phyloP scores from a whole-genome alignment of 331 rosid genomes.

The Arachis monticola region DNA sequence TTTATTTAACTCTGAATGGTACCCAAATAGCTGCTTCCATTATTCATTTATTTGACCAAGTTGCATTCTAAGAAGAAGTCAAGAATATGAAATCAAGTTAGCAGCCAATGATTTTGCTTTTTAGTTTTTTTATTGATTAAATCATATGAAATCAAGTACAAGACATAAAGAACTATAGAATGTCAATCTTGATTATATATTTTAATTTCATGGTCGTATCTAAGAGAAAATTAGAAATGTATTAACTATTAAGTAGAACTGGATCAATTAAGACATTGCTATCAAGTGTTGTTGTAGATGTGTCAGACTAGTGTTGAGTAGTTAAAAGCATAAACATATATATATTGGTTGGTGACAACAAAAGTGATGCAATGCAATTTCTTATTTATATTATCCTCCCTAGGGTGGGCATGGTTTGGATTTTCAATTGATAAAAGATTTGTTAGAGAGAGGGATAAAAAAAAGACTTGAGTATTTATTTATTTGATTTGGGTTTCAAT shows the following conservation, averaged over 20 bases:
- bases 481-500: conserved; percentile 36
- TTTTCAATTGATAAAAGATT: background rate
- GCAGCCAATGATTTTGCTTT: background rate
- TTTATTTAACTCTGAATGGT: conserved; percentile 1
- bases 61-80: background rate
- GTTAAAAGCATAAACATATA: background rate
- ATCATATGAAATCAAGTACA: conserved; percentile 31
- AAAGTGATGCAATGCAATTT: background rate
- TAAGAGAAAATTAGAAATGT: background rate
- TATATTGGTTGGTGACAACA: background rate
- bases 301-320: background rate
- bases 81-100: background rate
- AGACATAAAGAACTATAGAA: conserved; percentile 20
- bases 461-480: background rate
- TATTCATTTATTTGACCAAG: conserved; percentile 18
- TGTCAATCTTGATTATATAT: conserved; percentile 33
- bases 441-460: background rate
- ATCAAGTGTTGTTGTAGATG: conserved; percentile 22
- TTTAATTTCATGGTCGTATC: conserved; percentile 26
- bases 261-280: conserved; percentile 30
- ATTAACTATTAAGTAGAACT: conserved; percentile 13
- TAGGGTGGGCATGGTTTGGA: too few species aligned
- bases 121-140: conserved; percentile 20
- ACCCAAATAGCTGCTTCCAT: conserved; percentile 14
- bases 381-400: background rate